Percentiles rank a stretch among this genome's conserved stretches.
These are phyloP conservation scores for Ammopiptanthus mongolicus DNA, from an alignment of 306 rosid species.

Conservation along the genomic window DNA sequence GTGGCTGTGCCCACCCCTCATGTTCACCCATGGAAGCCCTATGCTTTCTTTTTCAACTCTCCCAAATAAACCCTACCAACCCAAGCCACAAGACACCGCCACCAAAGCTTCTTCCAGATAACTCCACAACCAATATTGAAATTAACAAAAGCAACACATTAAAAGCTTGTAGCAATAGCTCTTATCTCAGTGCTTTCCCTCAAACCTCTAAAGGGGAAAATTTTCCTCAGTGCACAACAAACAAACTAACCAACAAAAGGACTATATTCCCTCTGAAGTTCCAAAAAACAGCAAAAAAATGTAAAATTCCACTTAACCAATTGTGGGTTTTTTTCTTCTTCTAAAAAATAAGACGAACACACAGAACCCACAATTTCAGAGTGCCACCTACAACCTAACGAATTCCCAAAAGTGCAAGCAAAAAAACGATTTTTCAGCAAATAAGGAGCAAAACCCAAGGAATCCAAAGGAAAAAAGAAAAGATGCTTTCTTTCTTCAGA, in stretches of 20 bases:
- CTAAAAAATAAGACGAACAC: background rate
- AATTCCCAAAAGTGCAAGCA: background rate
- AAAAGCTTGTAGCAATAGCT: background rate
- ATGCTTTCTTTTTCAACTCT: slow-evolving; percentile 31
- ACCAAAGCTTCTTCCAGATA: slow-evolving; percentile 22
- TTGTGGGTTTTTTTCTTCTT: slow-evolving; percentile 1
- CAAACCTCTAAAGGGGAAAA: slow-evolving; percentile 15
- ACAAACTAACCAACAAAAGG: slow-evolving; percentile 28
- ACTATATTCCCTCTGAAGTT: slow-evolving; percentile 10
- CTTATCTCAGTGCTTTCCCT: slow-evolving; percentile 2
- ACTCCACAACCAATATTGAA: slow-evolving; percentile 20
- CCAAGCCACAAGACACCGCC: slow-evolving; percentile 18
- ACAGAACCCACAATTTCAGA: slow-evolving; percentile 28
- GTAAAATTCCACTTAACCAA: slow-evolving; percentile 18
- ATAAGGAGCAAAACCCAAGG: slow-evolving; percentile 33
- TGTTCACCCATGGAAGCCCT: slow-evolving; percentile 95
- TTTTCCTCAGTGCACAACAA: slow-evolving; percentile 7
- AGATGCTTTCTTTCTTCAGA: background rate
- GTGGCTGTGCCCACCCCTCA: slow-evolving; percentile 86
- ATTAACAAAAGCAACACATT: slow-evolving; percentile 10
- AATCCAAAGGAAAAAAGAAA: slow-evolving; percentile 13
- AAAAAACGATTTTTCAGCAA: slow-evolving; percentile 12
- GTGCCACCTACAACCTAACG: slow-evolving; percentile 12
- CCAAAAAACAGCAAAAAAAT: background rate
- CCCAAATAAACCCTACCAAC: slow-evolving; percentile 22